Conservation (phyloP, 2,329 filamentous ascomycete genomes). For the Hysterium pulicare region DNA sequence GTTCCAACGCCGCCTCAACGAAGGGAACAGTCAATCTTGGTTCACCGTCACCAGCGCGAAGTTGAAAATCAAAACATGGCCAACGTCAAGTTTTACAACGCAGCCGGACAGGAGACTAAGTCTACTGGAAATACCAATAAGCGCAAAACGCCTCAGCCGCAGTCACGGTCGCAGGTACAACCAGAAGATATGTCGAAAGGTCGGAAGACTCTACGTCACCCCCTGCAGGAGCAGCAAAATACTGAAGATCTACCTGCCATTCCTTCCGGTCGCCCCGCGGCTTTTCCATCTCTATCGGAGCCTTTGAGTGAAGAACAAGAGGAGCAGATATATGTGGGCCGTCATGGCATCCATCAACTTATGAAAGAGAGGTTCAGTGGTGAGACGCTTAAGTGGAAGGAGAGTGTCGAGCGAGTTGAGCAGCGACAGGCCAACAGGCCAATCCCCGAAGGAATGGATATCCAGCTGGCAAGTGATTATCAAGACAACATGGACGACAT, state of each 20-base stretch:
- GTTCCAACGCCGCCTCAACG: background rate
- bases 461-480: conserved; percentile 12
- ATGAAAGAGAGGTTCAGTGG: conserved; percentile 5
- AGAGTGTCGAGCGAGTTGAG: conserved; percentile 7
- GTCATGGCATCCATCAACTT: conserved; percentile 1
- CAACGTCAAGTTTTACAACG: background rate
- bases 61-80: background rate
- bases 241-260: background rate
- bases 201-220: background rate
- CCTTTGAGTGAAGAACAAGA: background rate
- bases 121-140: too few species aligned
- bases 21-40: background rate
- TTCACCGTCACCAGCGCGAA: too few species aligned
- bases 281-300: background rate
- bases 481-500: conserved; percentile 5
- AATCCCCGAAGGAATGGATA: conserved; percentile 4
- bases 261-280: background rate
- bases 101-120: too few species aligned
- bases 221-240: background rate
- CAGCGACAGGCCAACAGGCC: conserved; percentile 6
- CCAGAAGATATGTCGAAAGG: background rate
- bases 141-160: background rate
- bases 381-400: background rate
- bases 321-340: background rate
- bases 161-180: background rate